A percentile compares a stretch with the other conserved stretches of the same genome.
Evolutionary conservation across 352 stramenopile genomes (phyloP).

Genomic region (Phytopythium chamaehyphon): DNA sequence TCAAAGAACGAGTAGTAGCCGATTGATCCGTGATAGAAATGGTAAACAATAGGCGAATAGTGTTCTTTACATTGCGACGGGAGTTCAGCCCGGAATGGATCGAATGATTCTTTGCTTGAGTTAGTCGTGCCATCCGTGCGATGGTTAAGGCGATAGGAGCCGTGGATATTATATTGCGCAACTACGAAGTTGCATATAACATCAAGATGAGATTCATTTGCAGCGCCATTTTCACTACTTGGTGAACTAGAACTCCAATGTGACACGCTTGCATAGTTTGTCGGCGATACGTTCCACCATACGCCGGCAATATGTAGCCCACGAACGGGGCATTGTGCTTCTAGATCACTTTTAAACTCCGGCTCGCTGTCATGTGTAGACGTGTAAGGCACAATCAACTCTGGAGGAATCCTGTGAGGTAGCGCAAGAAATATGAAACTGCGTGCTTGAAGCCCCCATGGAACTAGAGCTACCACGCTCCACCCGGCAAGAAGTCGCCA

Average conservation of each 20-base stretch:
- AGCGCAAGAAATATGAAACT: slow-evolving; percentile 25
- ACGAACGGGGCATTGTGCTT: slow-evolving; percentile 15
- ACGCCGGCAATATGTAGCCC: slow-evolving; percentile 23
- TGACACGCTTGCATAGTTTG: slow-evolving; percentile 9
- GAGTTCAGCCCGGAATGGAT: too few relatives aligned
- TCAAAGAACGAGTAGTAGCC: slow-evolving; percentile 6
- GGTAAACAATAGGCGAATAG: background rate
- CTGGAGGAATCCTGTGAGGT: slow-evolving; percentile 20
- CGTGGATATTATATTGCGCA: slow-evolving; percentile 11
- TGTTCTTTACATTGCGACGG: too few relatives aligned
- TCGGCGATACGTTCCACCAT: slow-evolving; percentile 27
- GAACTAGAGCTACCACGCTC: slow-evolving; percentile 3
- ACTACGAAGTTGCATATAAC: slow-evolving; percentile 23
- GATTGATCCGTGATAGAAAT: slow-evolving; percentile 7
- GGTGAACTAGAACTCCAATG: background rate
- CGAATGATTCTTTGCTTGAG: too few relatives aligned
- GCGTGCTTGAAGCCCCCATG: slow-evolving; percentile 29
- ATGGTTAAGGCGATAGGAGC: background rate
- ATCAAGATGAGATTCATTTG: background rate
- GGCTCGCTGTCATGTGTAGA: background rate
- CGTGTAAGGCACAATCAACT: slow-evolving; percentile 4
- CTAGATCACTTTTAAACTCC: slow-evolving; percentile 7
- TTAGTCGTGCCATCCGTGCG: too few relatives aligned
- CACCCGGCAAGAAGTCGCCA: too few relatives aligned
- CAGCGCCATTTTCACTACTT: background rate